Percentiles rank a stretch among this genome's conserved stretches.
phyloP scores from a whole-genome alignment of 2,329 filamentous ascomycete genomes.

The Neofusicoccum cordaticola region DNA sequence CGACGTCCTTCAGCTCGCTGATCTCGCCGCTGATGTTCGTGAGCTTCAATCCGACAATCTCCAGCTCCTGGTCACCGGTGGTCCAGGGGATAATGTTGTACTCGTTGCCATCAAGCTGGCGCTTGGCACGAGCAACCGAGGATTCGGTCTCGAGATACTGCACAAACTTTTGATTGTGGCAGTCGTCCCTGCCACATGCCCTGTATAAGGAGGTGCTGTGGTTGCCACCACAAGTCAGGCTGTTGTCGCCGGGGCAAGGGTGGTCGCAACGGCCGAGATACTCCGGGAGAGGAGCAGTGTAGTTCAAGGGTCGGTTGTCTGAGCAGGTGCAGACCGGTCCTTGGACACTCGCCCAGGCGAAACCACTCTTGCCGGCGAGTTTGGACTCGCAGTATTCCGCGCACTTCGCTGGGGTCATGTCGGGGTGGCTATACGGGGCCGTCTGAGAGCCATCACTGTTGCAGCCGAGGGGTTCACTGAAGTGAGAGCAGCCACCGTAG shows the following conservation, averaged over 20 bases:
- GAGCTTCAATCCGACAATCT: no score
- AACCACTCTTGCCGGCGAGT: not conserved
- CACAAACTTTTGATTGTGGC: not conserved
- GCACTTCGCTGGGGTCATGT: slow-evolving; percentile 58
- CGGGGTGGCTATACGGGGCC: not conserved
- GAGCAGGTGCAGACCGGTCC: not conserved
- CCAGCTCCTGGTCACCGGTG: no score
- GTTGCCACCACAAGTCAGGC: not conserved
- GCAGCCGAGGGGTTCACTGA: slow-evolving; percentile 29
- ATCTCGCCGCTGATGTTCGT: no score
- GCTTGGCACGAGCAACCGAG: not conserved
- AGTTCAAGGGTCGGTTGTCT: not conserved
- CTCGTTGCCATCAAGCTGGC: not conserved
- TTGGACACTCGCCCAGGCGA: not conserved
- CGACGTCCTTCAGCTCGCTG: no score
- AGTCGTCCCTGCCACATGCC: not conserved
- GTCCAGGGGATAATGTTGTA: no score
- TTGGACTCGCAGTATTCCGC: slow-evolving; percentile 49
- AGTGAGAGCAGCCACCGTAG: slow-evolving; percentile 60
- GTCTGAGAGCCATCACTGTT: not conserved
- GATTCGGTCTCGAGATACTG: not conserved
- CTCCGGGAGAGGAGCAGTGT: not conserved
- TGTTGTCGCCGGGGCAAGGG: not conserved
- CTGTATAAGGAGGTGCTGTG: not conserved
- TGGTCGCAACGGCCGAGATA: not conserved